Percentiles rank a stretch among this genome's conserved stretches.
Conservation (phyloP, 192 early-diverging fungal species). For the Coemansia sp. region DNA sequence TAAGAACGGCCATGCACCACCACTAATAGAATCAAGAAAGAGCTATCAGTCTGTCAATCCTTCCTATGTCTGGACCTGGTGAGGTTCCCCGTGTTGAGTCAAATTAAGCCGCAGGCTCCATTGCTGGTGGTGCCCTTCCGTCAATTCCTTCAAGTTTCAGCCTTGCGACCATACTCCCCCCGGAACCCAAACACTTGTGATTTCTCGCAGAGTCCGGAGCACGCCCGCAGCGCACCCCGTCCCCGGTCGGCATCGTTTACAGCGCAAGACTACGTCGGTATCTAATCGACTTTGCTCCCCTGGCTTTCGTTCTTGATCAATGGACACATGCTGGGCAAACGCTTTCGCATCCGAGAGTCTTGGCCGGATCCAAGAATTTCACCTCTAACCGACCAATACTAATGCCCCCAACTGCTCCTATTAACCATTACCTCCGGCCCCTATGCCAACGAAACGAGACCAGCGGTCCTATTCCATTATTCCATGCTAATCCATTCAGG, state of each 20-base stretch:
- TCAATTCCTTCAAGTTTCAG: slow-evolving; percentile 51
- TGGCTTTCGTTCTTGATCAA: slow-evolving; percentile 76
- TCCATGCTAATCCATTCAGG: slow-evolving; percentile 65
- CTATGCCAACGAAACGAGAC: slow-evolving; percentile 64
- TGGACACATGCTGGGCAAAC: slow-evolving; percentile 68
- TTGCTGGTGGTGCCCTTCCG: slow-evolving; percentile 48
- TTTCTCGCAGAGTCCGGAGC: slow-evolving; percentile 62
- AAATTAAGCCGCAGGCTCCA: slow-evolving; percentile 60
- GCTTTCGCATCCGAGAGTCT: slow-evolving; percentile 77
- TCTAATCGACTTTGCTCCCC: slow-evolving; percentile 77
- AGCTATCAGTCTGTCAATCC: slow-evolving; percentile 54
- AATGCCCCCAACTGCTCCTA: slow-evolving; percentile 79
- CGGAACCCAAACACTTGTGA: slow-evolving; percentile 72
- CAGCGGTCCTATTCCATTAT: slow-evolving; percentile 62
- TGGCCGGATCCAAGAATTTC: slow-evolving; percentile 82
- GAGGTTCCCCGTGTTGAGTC: slow-evolving; percentile 59
- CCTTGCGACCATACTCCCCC: slow-evolving; percentile 64
- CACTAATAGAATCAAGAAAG: slow-evolving; percentile 51
- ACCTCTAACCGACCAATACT: slow-evolving; percentile 75
- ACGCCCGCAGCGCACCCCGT: slow-evolving; percentile 53
- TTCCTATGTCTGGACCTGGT: slow-evolving; percentile 54
- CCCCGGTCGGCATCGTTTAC: slow-evolving; percentile 80
- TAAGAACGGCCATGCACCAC: slow-evolving; percentile 51
- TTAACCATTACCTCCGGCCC: slow-evolving; percentile 67
- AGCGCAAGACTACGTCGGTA: slow-evolving; percentile 77